Base-by-base conservation (phyloP, 129 eudicot species). In the Dittrichia graveolens region DNA sequence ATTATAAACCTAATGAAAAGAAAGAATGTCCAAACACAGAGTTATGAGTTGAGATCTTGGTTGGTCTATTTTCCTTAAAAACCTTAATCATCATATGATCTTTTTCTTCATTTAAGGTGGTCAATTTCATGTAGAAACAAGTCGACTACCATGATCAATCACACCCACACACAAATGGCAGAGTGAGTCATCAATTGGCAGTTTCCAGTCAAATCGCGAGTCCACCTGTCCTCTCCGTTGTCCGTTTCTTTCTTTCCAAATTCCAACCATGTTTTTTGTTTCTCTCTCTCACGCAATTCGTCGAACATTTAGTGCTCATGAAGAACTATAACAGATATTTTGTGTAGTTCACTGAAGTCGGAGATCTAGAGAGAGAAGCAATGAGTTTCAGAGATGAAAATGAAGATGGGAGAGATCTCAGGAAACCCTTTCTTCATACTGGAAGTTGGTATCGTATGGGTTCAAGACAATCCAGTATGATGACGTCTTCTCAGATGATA, bases 401-500 rank as follows among this genome's bases (percentile, higher is more conserved):
- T 52, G 89, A 85, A 59, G 97, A 86, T 31, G 91, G 78, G 0
- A 78, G 84, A 58, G 98, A 92, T 80, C 84, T 92, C 42, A 54
- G 83, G 66, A 92, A 92, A 82, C 98, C 98, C 38, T 92, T 92
- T 80, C 71, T 92, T 52, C 95, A 92, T 59, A 92, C 98, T 0
- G 98, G 98, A 3, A 92, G 98, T 80, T 89, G 98, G 98, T 92
- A 92, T 35, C 71, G 95, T 2, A 92, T 92, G 98, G 96, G 98
- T 3, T 92, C 98, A 0, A 67, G 91, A 35, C 98, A 89, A 49
- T 89, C 95, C 0, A 92, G 98, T 58, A 67, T 89, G 81, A 81
- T 89, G 96, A 86, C 91, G 8, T 92, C 98, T 4, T 84, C 96
- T 61, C 96, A 89, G 75, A 86, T 72, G 39, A 89, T 92, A 71